Base-by-base conservation (phyloP, 2,329 filamentous ascomycete genomes). In the Ceratocystis lukuohia region DNA sequence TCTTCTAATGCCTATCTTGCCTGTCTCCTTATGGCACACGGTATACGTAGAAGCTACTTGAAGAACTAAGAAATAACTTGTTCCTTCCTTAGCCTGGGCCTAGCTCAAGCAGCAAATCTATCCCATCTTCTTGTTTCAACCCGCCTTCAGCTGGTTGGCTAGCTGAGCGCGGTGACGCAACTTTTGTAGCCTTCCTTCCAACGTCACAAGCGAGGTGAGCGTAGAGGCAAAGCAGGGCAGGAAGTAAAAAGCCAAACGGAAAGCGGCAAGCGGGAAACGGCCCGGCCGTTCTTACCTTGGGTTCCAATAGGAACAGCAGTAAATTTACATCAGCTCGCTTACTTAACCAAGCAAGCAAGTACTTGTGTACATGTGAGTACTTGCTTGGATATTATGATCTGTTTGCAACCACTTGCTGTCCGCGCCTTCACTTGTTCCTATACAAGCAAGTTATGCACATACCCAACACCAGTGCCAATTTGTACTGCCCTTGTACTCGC, bases 131-230 rank as follows among this genome's bases (percentile, higher is more conserved):
- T 50, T 53, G 48, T 28, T 53, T 53, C 56, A 59, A 59, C 33
- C 28, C 28, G 7, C 56, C 56, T 59, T 30, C 56, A 30, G 22
- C 53, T 50, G 46, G 46, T 22, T 50, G 46, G 17, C 46, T 50
- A 22, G 20, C 46, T 50, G 46, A 25, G n/a, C 22, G 48, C 12
- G 56, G 56, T 59, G 56, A 59, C 56, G 56, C 17, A 59, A 28
- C 22, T 59, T 37, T 41, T 41, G 37, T 41, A 41, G 10, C 15
- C 56, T 59, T 33, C 28, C 56, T 59, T 33, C 22, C 56, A 37
- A 59, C 56, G 56, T 59, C 37, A 59, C 56, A 59, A 59, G 15
- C 56, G 56, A 37, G 10, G 56, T 33, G n/a, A 59, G 25, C 56
- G 30, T 10, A 20, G 25, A 56, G 50, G 28, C 25, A 33, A 59